Percentiles rank a stretch among this genome's conserved stretches.
phyloP scores from a whole-genome alignment of 2,329 filamentous ascomycete genomes.

The Pyricularia sp. region DNA sequence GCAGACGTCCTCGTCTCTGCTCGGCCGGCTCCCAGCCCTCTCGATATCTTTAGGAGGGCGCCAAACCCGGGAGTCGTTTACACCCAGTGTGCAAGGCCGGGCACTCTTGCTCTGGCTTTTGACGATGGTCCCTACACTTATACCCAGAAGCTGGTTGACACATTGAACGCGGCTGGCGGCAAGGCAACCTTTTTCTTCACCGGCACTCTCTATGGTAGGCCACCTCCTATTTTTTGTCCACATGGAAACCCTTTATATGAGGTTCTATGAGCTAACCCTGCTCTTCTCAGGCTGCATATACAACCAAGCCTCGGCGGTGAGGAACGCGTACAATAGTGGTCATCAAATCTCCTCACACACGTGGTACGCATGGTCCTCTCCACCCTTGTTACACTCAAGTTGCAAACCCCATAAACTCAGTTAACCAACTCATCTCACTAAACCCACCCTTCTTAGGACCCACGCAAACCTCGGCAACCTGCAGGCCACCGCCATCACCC shows the following conservation, averaged over 20 bases:
- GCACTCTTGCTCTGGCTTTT: constrained; percentile 36
- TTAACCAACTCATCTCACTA: background rate
- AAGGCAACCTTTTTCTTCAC: constrained; percentile 43
- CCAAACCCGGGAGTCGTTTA: constrained; percentile 29
- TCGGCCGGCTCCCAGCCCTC: constrained; percentile 14
- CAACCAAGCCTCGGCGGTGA: constrained; percentile 36
- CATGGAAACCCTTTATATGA: no score
- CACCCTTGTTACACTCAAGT: no score
- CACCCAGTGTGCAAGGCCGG: constrained; percentile 28
- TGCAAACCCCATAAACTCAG: background rate
- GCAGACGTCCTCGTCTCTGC: constrained; percentile 2
- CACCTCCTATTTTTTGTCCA: no score
- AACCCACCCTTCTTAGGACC: constrained; percentile 19
- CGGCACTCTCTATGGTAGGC: constrained; percentile 30
- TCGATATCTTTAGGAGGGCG: constrained; percentile 26
- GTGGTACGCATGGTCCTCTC: constrained; percentile 21
- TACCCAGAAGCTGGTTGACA: constrained; percentile 35
- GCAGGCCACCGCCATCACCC: constrained; percentile 23
- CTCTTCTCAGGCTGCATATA: constrained; percentile 27
- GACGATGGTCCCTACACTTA: constrained; percentile 40
- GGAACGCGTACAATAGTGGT: constrained; percentile 34
- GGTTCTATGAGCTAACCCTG: background rate
- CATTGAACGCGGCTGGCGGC: constrained; percentile 30
- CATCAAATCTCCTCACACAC: constrained; percentile 43
- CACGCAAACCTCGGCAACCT: constrained; percentile 31